These are phyloP conservation scores for Celoporthe dispersa DNA, from an alignment of 2,329 filamentous ascomycete species.

Conservation along the genomic window DNA sequence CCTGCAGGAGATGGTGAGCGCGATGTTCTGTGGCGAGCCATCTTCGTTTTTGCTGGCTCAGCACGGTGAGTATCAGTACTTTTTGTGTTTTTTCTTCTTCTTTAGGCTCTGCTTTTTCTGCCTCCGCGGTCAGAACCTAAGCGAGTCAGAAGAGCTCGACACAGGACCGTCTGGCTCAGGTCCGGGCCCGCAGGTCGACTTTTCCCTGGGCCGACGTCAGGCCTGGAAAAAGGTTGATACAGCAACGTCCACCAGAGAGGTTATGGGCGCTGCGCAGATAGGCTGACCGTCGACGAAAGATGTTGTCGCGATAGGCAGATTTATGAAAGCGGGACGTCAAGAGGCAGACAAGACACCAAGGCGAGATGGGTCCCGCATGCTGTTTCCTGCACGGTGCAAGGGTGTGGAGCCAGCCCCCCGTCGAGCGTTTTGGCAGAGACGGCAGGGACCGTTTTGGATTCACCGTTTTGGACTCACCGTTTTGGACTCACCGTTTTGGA, in stretches of 20 bases:
- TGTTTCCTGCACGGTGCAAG: not conserved
- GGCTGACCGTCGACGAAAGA: conserved; percentile 5
- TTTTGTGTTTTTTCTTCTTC: conserved; percentile 24
- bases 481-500: not conserved
- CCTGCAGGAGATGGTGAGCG: conserved; percentile 94
- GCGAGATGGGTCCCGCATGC: not conserved
- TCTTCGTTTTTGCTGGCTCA: conserved; percentile 43
- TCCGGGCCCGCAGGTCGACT: not conserved
- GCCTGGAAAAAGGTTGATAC: not conserved
- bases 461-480: not conserved
- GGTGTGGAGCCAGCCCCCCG: not conserved
- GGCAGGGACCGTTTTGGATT: not conserved
- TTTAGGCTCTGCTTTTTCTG: conserved; percentile 18
- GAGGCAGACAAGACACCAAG: not conserved
- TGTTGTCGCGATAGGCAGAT: not conserved
- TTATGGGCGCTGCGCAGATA: not conserved
- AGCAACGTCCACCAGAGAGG: not conserved
- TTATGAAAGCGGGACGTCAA: not conserved
- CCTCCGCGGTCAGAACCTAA: conserved; percentile 20
- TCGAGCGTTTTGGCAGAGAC: not conserved
- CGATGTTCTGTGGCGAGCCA: conserved; percentile 70
- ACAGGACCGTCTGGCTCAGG: conserved; percentile 22
- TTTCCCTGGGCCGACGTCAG: not conserved
- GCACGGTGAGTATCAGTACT: conserved; percentile 40
- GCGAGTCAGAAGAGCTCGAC: conserved; percentile 24